Evolutionary conservation across 495 filamentous ascomycete species (phyloP).

Genomic region (Opeltia flavorubescens): DNA sequence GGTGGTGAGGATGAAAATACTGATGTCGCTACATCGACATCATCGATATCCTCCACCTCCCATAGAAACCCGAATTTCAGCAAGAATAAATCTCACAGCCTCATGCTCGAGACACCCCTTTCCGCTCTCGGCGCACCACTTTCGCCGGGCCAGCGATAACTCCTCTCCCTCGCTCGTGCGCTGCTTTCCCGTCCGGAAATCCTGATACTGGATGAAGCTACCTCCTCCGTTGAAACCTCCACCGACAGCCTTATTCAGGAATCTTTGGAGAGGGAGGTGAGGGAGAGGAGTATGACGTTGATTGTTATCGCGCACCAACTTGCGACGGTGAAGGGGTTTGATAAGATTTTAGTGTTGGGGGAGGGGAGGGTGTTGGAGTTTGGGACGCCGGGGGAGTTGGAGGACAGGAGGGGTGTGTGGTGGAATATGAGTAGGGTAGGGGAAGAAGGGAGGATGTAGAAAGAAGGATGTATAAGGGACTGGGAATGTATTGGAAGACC

Average conservation of each 20-base stretch:
- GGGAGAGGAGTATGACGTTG: slow-evolving; percentile 13
- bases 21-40: not conserved
- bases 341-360: slow-evolving; percentile 20
- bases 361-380: slow-evolving; percentile 17
- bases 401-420: too few species aligned
- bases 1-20: not conserved
- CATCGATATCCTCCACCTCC: slow-evolving; percentile 5
- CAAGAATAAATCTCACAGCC: not conserved
- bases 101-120: slow-evolving; percentile 13
- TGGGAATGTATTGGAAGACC: too few species aligned
- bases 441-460: too few species aligned
- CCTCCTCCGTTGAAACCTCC: slow-evolving; percentile 17
- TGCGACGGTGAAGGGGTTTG: slow-evolving; percentile 16
- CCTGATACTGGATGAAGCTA: slow-evolving; percentile 18
- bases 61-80: not conserved
- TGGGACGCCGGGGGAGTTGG: slow-evolving; percentile 16
- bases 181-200: slow-evolving; percentile 14
- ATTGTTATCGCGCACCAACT: slow-evolving; percentile 24
- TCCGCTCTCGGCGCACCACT: slow-evolving; percentile 16
- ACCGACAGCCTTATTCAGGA: slow-evolving; percentile 20
- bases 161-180: slow-evolving; percentile 19
- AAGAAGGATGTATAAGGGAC: too few species aligned
- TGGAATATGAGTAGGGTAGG: too few species aligned
- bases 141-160: slow-evolving; percentile 19
- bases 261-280: slow-evolving; percentile 17